Evolutionary conservation across 345 rosid genomes (phyloP), one percentile per base, ranked within the genome.

Genomic region (Aquilaria sinensis): DNA sequence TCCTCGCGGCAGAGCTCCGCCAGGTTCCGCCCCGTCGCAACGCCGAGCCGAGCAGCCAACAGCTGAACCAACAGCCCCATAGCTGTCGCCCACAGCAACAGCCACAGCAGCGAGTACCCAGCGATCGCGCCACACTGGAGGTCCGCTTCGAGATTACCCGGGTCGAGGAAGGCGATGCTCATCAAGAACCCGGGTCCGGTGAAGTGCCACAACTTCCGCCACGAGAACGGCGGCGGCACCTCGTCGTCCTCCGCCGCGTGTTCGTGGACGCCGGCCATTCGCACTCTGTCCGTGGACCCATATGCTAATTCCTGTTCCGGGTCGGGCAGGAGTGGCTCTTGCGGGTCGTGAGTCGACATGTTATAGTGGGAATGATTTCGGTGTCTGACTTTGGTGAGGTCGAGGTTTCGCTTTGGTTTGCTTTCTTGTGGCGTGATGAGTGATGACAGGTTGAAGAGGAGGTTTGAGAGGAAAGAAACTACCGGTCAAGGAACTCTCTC

Each of bases 81-180:
- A 37, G 83, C 96, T n/a, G 98, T 93, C 9, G 98, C 96, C 94
- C 94, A 93, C 79, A 93, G 62, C 12, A 93, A 83, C 12, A 93
- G 74, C 98, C 97, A 93, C 0, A 93, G 75, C 34, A 93, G 74
- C 30, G 97, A 90, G 78, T 93, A 93, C 0, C 98, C 98, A 12
- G 98, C 98, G 58, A 93, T 71, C 12, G 98, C 98, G 0, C 97
- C 98, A 3, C 96, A 78, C 72, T 93, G 97, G 31, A 93, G 96
- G 80, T 90, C 96, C 15, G 96, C 98, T 69, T 93, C 98, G 58
- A 93, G 68, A 72, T 93, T 93, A 12, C 98, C 97, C 1, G 97
- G 98, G 75, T 93, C 98, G 11, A 93, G 75, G 62, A 93, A 93
- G 9, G 97, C 98, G 41, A 93, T 93, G 71, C 96, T 87, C 98